Conservation (phyloP, 345 rosid genomes). For the Leavenworthia alabamica region DNA sequence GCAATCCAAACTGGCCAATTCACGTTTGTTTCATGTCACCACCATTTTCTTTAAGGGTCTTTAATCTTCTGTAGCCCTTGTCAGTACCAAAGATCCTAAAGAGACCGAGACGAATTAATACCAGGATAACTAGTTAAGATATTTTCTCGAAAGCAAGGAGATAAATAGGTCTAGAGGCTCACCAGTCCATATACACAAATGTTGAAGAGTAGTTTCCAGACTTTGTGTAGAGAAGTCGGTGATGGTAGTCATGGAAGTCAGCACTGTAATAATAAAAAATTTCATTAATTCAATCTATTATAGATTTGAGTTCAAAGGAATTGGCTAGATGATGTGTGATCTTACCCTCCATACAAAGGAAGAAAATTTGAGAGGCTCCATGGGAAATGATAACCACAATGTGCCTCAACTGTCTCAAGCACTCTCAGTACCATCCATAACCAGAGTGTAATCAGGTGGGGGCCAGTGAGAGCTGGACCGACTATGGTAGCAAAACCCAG, state of each 20-base stretch:
- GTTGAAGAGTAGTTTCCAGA: conserved; percentile 97
- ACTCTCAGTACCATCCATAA: conserved; percentile 95
- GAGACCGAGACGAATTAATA: neutral
- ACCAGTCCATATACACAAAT: conserved; percentile 97
- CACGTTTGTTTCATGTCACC: conserved; percentile 26
- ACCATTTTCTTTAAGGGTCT: conserved; percentile 48
- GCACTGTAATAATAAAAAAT: conserved; percentile 37
- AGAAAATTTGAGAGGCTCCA: conserved; percentile 95
- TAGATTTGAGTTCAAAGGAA: neutral
- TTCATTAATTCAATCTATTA: neutral
- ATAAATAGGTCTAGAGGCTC: conserved; percentile 21
- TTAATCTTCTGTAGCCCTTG: conserved; percentile 83
- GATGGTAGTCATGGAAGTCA: conserved; percentile 99
- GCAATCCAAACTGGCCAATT: neutral
- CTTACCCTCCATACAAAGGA: conserved; percentile 96
- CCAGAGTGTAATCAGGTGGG: conserved; percentile 90
- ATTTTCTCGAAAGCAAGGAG: neutral
- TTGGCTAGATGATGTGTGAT: neutral
- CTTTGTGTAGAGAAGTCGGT: conserved; percentile 90
- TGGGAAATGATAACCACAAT: conserved; percentile 98
- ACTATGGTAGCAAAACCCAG: conserved; percentile 94
- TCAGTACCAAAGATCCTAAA: conserved; percentile 93
- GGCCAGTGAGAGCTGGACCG: conserved; percentile 97
- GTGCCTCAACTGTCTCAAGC: conserved; percentile 97
- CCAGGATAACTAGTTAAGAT: neutral